phyloP scores from a whole-genome alignment of 768 basidiomycete genomes.

The Xerocomus brunneocitrinus region DNA sequence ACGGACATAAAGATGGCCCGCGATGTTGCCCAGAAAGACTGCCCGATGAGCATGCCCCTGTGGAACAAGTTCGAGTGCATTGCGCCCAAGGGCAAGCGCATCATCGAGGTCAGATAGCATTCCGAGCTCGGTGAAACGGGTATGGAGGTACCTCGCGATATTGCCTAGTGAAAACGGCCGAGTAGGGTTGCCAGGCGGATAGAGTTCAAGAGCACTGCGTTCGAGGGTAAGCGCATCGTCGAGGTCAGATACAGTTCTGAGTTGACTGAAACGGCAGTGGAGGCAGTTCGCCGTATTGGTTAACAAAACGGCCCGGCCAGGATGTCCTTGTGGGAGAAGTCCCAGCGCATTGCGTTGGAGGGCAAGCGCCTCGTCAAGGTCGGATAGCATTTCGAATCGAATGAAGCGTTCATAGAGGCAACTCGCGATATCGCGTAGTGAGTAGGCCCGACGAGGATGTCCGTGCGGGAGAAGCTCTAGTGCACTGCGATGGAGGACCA shows the following conservation, averaged over 20 bases:
- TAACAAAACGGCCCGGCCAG: neutral
- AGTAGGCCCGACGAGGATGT: neutral
- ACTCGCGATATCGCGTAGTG: neutral
- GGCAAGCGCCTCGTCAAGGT: neutral
- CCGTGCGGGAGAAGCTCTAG: neutral
- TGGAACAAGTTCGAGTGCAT: neutral
- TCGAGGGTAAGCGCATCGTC: neutral
- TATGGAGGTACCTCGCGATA: neutral
- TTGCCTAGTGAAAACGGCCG: neutral
- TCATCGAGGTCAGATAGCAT: neutral
- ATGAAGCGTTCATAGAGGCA: neutral
- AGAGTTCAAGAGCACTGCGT: neutral
- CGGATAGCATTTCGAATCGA: neutral
- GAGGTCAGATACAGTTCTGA: neutral
- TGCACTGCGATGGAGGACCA: slow-evolving; percentile 4
- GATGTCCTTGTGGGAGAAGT: neutral
- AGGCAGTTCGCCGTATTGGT: neutral
- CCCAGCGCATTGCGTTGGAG: neutral
- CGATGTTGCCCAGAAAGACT: neutral
- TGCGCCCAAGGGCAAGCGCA: neutral
- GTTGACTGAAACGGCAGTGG: neutral
- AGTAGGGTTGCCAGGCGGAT: neutral
- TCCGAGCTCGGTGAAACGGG: neutral
- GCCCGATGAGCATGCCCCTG: neutral
- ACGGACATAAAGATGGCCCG: neutral